Conservation (phyloP, 768 basidiomycete species). For the Suillus subluteus region DNA sequence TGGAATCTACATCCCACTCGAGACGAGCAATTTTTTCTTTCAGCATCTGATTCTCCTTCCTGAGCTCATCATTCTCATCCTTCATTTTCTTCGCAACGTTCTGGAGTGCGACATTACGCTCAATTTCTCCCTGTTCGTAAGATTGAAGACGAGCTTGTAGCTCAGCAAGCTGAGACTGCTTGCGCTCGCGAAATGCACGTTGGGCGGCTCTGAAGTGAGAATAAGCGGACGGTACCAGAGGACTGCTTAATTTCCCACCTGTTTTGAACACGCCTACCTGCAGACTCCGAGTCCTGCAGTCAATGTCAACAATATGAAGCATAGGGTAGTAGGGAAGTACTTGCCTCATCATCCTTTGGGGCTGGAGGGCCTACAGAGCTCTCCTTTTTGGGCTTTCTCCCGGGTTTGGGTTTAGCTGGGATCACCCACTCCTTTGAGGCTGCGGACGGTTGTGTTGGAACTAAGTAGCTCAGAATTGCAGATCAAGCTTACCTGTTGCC, state of each 20-base stretch:
- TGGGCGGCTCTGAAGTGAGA: conserved; percentile 71
- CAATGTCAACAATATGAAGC: conserved; percentile 8
- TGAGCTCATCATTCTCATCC: conserved; percentile 81
- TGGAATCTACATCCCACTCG: conserved; percentile 40
- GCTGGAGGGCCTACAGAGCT: conserved; percentile 24
- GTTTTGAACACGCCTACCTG: conserved; percentile 77
- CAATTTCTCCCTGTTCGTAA: conserved; percentile 90
- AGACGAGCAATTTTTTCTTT: conserved; percentile 51
- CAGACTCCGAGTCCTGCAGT: conserved; percentile 48
- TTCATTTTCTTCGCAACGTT: conserved; percentile 82
- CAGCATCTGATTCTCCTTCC: conserved; percentile 65
- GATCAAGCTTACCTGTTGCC: conserved; percentile 64
- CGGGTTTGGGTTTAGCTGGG: conserved; percentile 84
- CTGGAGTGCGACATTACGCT: conserved; percentile 84
- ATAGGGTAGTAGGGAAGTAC: conserved; percentile 22
- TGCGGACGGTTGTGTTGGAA: conserved; percentile 31
- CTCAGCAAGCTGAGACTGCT: conserved; percentile 86
- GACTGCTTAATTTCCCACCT: conserved; percentile 45
- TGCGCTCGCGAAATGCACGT: conserved; percentile 87
- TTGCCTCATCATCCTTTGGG: conserved; percentile 53
- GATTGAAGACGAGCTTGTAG: conserved; percentile 83
- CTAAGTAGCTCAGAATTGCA: conserved; percentile 4
- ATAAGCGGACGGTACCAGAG: conserved; percentile 1
- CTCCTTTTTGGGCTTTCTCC: conserved; percentile 86
- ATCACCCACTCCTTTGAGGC: conserved; percentile 93